Base-by-base conservation (phyloP, 805 yeast genomes). In the Yamadazyma sp. region DNA sequence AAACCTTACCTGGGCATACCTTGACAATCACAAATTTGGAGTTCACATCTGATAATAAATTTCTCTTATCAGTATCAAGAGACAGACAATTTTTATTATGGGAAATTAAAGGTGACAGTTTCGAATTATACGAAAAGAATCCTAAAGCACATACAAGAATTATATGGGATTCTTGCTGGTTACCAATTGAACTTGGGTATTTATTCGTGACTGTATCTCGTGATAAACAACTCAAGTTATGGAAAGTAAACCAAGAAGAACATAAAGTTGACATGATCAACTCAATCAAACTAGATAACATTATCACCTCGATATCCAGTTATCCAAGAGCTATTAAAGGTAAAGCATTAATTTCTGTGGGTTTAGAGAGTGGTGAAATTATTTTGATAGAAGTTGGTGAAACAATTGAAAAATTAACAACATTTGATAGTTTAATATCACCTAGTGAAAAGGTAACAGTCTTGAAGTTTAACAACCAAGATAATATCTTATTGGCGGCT, bases 101-200 rank as follows among this genome's bases (percentile, higher is more conserved):
- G 91, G 63, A 65, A 44, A 62, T 76, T 39, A 40, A 50, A 13
- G 53, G 61, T 21, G 63, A 54, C 12, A 41, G 31, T 4, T 62
- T 69, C 28, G 56, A 57, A 14, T 73, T 75, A 41, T 55, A 60
- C 13, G 57, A 76, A 36, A 55, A 60, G 13, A 70, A 74, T 36
- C 76, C 76, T 23, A 86, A 83, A 55, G 96, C 96, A 0, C 99
- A 94, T 53, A 59, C 82, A 2, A 77, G 97, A 58, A 91, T 93
- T 49, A 77, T 93, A 27, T 94, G 98, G 98, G 98, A 93, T 62
- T 81, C 91, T 54, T 75, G 84, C 24, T 93, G 97, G 96, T 65
- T 80, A 0, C 86, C 88, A 4, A 10, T 13, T 6, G 40, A 50
- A n/a, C 23, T 37, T 3, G 45, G 48, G 9, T 31, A 42, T 16